Evolutionary conservation across 495 filamentous ascomycete genomes (phyloP), one percentile per base, ranked within the genome.

Genomic region (Apodospora peruviana): DNA sequence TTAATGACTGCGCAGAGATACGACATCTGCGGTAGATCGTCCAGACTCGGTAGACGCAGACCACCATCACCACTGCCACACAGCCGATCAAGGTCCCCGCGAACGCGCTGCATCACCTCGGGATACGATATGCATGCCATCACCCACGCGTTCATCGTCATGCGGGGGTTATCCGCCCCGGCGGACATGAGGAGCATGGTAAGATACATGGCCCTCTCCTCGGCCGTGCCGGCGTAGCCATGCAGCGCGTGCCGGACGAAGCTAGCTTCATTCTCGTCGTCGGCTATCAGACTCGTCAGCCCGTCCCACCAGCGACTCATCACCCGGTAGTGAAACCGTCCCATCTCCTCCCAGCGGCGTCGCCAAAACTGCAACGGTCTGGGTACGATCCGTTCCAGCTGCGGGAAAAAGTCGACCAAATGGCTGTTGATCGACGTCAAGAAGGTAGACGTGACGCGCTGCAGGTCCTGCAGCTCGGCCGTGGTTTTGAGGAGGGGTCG

Each of bases 1-100:
- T 79, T 82, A 40, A 73, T 64, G 24, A 80, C 59, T 3, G 72
- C 72, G 29, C 40, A 58, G 40, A 64, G 68, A 48, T 81, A 82
- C 5, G 75, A 75, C 35, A 80, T 59, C 27, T 62, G 60, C 12
- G 59, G 45, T 50, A 73, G 57, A 58, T 81, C 78, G 12, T 59
- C 61, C 59, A 78, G 70, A 42, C 47, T 39, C 5, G 72, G 72
- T 4, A 77, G 64, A 3, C 73, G 55, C n/a, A n/a, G n/a, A 2
- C 20, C 34, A 16, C 19, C 23, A 19, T 61, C 42, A 4, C 50
- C 58, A 4, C 49, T 42, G 3, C 58, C 58, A 48, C 73, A 77
- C 4, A 73, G 54, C 4, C 48, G 40, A 40, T 78, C 73, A 5
- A 76, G 45, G 17, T 72, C 64, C 4, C 57, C 60, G 3, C 68